Percentiles rank a stretch among this genome's conserved stretches.
Conservation (phyloP, 345 rosid genomes). For the Angophora floribunda region DNA sequence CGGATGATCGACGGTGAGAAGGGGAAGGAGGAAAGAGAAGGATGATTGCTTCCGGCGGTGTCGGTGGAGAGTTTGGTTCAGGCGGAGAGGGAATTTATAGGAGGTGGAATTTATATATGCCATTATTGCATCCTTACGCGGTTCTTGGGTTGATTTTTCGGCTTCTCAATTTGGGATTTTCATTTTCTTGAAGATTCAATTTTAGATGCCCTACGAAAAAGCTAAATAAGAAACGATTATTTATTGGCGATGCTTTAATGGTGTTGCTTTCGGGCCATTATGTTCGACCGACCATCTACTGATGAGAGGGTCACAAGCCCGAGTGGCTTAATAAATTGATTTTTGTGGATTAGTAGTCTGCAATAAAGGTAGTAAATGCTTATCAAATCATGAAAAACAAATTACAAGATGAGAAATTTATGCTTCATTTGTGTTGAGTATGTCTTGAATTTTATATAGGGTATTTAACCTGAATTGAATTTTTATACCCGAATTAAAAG, state of each 20-base stretch:
- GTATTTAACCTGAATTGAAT: neutral
- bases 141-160: neutral
- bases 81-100: neutral
- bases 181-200: neutral
- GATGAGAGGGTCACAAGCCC: neutral
- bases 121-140: neutral
- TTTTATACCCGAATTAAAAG: accelerated
- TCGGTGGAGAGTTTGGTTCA: neutral
- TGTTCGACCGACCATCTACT: neutral
- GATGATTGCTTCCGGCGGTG: neutral
- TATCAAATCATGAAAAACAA: neutral
- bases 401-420: neutral
- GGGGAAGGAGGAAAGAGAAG: neutral
- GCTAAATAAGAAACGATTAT: neutral
- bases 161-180: neutral
- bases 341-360: neutral
- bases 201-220: neutral
- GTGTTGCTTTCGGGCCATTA: neutral
- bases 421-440: neutral
- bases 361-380: neutral
- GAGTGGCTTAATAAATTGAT: neutral
- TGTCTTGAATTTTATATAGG: neutral
- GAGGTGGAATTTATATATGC: neutral
- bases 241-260: neutral
- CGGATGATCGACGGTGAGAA: neutral